These are phyloP conservation scores for Heliamphora pulchella DNA, from an alignment of 179 eudicot species.

Conservation along the genomic window DNA sequence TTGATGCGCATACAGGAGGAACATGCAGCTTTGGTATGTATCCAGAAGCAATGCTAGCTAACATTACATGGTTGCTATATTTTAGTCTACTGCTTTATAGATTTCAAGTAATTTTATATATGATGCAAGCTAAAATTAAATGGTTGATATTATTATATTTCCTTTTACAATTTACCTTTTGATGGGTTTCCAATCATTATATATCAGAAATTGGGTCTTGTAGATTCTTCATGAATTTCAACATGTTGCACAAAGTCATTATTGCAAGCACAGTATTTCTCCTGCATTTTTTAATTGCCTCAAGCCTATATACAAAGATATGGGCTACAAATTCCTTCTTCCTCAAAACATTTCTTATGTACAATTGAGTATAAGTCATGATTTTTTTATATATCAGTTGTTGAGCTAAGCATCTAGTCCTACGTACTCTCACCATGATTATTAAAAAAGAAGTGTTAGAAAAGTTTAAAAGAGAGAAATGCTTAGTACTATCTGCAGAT, in stretches of 20 bases:
- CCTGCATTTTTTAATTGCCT: background rate
- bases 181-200: background rate
- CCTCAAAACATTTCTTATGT: background rate
- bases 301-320: background rate
- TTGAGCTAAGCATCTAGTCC: too few species aligned
- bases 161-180: background rate
- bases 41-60: slow-evolving; percentile 5
- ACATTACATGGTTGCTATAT: background rate
- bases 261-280: background rate
- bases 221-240: slow-evolving; percentile 5
- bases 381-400: background rate
- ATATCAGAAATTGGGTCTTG: background rate
- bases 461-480: too few species aligned
- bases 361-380: background rate
- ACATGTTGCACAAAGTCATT: slow-evolving; percentile 9
- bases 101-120: background rate
- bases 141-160: background rate
- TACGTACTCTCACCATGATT: too few species aligned
- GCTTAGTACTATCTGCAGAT: too few species aligned
- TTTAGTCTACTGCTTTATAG: slow-evolving; percentile 1
- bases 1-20: slow-evolving; percentile 60
- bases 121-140: background rate
- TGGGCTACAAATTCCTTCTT: background rate
- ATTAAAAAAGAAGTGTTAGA: too few species aligned
- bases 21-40: slow-evolving; percentile 61